Evolutionary conservation across 768 basidiomycete genomes (phyloP).

Genomic region (Trametes meyenii): DNA sequence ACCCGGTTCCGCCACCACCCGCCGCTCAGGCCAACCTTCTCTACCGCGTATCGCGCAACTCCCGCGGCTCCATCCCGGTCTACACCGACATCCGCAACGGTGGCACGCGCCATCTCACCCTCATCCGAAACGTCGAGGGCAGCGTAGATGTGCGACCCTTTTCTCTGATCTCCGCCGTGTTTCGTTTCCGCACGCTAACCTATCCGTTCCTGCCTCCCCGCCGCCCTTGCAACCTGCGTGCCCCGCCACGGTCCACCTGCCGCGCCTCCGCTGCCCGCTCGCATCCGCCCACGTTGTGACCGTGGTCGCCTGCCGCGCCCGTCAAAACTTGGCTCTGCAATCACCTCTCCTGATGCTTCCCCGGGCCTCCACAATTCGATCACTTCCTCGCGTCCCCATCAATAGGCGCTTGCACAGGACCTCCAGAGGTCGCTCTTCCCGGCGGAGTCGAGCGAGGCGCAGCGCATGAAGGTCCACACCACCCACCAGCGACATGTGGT

Average conservation of each 20-base stretch:
- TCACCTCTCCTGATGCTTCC: conserved; percentile 8
- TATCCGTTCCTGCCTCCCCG: conserved; percentile 5
- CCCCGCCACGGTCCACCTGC: not conserved
- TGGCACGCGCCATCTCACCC: conserved; percentile 57
- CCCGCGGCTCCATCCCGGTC: conserved; percentile 69
- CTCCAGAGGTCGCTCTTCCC: conserved; percentile 55
- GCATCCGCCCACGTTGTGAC: not conserved
- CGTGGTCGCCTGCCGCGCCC: not conserved
- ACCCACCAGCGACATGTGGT: conserved; percentile 54
- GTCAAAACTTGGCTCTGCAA: conserved; percentile 10
- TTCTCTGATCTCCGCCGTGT: conserved; percentile 1
- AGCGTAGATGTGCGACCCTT: conserved; percentile 50
- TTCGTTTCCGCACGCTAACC: conserved; percentile 13
- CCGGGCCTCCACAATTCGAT: not conserved
- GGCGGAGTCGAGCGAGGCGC: conserved; percentile 46
- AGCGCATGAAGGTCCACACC: conserved; percentile 52
- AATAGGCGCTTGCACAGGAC: conserved; percentile 62
- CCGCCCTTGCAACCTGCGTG: not conserved
- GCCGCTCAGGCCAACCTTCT: conserved; percentile 18
- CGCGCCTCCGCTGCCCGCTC: not conserved
- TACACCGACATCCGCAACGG: conserved; percentile 75
- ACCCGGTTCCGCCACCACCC: conserved; percentile 12
- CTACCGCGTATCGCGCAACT: conserved; percentile 71
- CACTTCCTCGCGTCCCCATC: conserved; percentile 6
- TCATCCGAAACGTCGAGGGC: conserved; percentile 72